Conservation (phyloP, 768 basidiomycete species). For the Naganishia randhawae region DNA sequence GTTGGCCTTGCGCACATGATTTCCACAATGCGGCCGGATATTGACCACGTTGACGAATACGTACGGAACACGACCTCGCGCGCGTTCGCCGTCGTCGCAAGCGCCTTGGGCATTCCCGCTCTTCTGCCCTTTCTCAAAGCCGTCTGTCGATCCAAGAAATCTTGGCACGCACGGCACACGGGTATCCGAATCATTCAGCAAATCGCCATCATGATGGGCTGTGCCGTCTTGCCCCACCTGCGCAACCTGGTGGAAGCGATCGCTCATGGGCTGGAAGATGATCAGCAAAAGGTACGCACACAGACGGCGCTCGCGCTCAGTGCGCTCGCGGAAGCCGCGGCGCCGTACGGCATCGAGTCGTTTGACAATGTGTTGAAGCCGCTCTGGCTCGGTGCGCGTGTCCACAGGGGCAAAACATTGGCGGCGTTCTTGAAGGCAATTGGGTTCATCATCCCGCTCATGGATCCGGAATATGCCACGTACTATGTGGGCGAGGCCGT, state of each 20-base stretch:
- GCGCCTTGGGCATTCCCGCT: slow-evolving; percentile 94
- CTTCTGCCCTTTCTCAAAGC: slow-evolving; percentile 97
- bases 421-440: slow-evolving; percentile 97
- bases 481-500: slow-evolving; percentile 90
- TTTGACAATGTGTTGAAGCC: slow-evolving; percentile 97
- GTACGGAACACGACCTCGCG: slow-evolving; percentile 98
- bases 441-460: slow-evolving; percentile 97
- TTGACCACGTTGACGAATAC: slow-evolving; percentile 98
- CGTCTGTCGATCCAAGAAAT: slow-evolving; percentile 97
- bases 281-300: slow-evolving; percentile 92
- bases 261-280: slow-evolving; percentile 84
- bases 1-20: slow-evolving; percentile 99
- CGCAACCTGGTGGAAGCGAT: slow-evolving; percentile 95
- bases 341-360: slow-evolving; percentile 98
- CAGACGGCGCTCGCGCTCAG: slow-evolving; percentile 91
- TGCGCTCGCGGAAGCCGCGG: slow-evolving; percentile 92
- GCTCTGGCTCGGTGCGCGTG: slow-evolving; percentile 86
- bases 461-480: slow-evolving; percentile 99
- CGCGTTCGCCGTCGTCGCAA: slow-evolving; percentile 97
- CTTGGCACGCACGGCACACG: slow-evolving; percentile 98
- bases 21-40: slow-evolving; percentile 99
- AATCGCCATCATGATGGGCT: slow-evolving; percentile 99
- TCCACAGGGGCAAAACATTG: slow-evolving; percentile 89
- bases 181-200: slow-evolving; percentile 99
- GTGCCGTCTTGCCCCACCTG: slow-evolving; percentile 92